Conservation (phyloP, 768 basidiomycete genomes). For the Naganishia onofrii region DNA sequence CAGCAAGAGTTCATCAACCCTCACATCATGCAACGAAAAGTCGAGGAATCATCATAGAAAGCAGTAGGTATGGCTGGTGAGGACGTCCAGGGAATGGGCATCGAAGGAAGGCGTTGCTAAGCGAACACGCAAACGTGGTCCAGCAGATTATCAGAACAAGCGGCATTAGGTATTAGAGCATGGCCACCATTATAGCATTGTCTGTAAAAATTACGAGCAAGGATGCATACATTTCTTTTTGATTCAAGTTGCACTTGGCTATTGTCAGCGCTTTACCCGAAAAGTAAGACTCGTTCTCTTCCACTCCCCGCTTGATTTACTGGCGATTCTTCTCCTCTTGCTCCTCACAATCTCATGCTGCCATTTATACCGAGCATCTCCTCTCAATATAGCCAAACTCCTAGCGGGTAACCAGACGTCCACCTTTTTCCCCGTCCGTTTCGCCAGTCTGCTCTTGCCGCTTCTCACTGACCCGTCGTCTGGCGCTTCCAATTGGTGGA, state of each 20-base stretch:
- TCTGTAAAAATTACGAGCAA: background rate
- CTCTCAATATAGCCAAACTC: slow-evolving; percentile 16
- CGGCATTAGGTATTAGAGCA: background rate
- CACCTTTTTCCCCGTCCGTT: slow-evolving; percentile 14
- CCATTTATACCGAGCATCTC: slow-evolving; percentile 12
- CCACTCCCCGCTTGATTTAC: background rate
- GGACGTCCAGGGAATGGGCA: too few species aligned
- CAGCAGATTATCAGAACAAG: too few species aligned
- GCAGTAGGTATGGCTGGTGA: background rate
- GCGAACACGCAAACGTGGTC: too few species aligned
- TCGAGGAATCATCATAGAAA: slow-evolving; percentile 14
- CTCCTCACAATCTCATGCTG: slow-evolving; percentile 17
- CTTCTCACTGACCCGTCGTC: slow-evolving; percentile 14
- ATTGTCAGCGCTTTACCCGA: slow-evolving; percentile 11
- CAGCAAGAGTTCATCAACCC: slow-evolving; percentile 54
- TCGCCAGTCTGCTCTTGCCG: slow-evolving; percentile 10
- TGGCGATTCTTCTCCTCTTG: background rate
- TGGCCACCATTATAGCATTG: background rate
- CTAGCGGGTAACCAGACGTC: slow-evolving; percentile 15
- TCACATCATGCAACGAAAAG: slow-evolving; percentile 52
- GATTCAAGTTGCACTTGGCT: background rate
- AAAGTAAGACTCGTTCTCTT: slow-evolving; percentile 14
- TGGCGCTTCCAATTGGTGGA: slow-evolving; percentile 1
- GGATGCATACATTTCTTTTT: background rate
- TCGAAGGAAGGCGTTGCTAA: too few species aligned